These are phyloP conservation scores for Leucosporidium yakuticum DNA, from an alignment of 768 basidiomycete species.

Conservation along the genomic window DNA sequence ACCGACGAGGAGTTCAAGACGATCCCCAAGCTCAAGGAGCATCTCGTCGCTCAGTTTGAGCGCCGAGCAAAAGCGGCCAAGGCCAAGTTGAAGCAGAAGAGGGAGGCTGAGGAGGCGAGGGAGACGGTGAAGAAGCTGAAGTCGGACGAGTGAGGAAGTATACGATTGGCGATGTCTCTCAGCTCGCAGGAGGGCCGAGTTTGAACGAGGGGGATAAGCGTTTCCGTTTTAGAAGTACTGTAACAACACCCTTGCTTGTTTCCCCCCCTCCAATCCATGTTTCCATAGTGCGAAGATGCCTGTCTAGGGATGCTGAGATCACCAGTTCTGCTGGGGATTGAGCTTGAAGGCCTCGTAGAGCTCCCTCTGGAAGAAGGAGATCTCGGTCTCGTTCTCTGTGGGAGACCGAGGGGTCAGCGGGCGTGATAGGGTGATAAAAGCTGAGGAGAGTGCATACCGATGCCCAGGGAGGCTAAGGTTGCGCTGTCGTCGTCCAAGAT, in stretches of 20 bases:
- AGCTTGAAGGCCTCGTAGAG: conserved; percentile 73
- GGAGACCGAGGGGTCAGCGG: not conserved
- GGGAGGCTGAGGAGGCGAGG: not conserved
- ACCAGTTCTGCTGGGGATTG: conserved; percentile 58
- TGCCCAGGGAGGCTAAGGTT: conserved; percentile 62
- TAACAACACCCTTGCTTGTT: too few species aligned
- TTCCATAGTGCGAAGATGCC: too few species aligned
- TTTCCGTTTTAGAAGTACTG: too few species aligned
- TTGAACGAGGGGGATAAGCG: too few species aligned
- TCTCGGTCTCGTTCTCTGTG: conserved; percentile 90
- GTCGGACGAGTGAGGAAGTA: too few species aligned
- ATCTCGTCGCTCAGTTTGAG: conserved; percentile 41
- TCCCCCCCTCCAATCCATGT: too few species aligned
- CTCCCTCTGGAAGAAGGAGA: conserved; percentile 78
- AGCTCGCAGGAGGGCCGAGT: too few species aligned
- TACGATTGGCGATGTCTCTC: too few species aligned
- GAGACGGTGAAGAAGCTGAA: too few species aligned
- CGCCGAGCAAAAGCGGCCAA: not conserved
- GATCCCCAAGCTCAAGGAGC: conserved; percentile 42
- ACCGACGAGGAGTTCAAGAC: conserved; percentile 38
- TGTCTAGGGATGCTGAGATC: not conserved
- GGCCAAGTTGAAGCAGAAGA: not conserved
- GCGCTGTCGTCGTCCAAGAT: conserved; percentile 61
- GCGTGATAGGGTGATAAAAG: not conserved
- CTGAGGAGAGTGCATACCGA: conserved; percentile 54